Evolutionary conservation across 2,329 filamentous ascomycete species (phyloP), one percentile per base, ranked within the genome.

Genomic region (Ophiobolus disseminans): DNA sequence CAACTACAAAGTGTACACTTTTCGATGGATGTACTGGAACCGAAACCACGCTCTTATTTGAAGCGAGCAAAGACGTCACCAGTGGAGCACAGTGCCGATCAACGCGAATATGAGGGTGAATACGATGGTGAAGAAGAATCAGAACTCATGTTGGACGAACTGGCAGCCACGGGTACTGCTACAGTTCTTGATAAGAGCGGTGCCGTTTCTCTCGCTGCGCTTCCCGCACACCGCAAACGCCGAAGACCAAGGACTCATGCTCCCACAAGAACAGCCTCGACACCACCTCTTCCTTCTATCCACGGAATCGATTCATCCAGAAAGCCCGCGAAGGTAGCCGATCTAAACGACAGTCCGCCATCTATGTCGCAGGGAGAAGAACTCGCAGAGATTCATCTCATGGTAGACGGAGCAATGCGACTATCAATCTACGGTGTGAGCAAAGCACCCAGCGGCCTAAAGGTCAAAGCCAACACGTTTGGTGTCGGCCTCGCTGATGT

Each of bases 401-500:
- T 76, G 34, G 45, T 75, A 2, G 73, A 76, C 53, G 64, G 58
- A 5, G 70, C 68, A 10, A 41, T 79, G 5, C 68, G 71, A 13
- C 44, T 73, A 10, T 68, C 72, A 4, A 66, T 77, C 4, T 60
- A 58, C 23, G 57, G 51, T 28, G 36, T 68, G 4, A 60, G 40
- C n/a, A 64, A 53, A 39, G 40, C 61, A 1, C 4, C 45, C 1
- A 50, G 48, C 16, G 64, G 64, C 7, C 34, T 73, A 6, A 70
- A 65, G 19, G 35, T 74, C 13, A 66, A 59, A 40, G 63, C 65
- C 21, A 73, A 57, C 19, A 69, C 69, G 11, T 69, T 69, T 9
- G 54, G 62, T 17, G 52, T 62, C 28, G 65, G 65, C 32, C 63
- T 80, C 3, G 61, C 69, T 28, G 64, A 72, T 28, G 41, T 77